Conservation (phyloP, 148 eudicot genomes). For the Spergularia bocconei region DNA sequence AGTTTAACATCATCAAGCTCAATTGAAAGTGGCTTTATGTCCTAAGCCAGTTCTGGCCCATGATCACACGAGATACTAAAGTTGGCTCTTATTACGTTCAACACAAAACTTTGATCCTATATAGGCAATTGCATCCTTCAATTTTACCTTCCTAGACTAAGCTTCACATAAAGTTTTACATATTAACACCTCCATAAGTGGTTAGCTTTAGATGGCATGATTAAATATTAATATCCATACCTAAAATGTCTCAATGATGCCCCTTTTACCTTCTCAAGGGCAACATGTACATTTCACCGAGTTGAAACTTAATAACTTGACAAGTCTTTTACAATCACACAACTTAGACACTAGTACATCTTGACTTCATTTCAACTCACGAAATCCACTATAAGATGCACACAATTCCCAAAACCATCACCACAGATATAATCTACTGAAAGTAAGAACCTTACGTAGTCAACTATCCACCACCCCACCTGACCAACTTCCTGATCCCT, state of each 20-base stretch:
- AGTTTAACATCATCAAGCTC: neutral
- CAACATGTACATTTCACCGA: too few relatives aligned
- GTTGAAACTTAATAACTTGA: too few relatives aligned
- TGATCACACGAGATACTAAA: neutral
- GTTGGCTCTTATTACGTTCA: neutral
- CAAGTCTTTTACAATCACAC: too few relatives aligned
- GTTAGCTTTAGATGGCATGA: too few relatives aligned
- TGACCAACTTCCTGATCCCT: neutral
- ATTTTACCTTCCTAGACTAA: neutral
- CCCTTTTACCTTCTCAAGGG: too few relatives aligned
- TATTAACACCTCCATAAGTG: too few relatives aligned
- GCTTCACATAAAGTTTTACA: neutral
- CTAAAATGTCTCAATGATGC: too few relatives aligned
- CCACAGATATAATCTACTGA: neutral
- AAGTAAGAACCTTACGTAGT: neutral
- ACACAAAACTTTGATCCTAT: neutral
- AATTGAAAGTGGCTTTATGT: neutral
- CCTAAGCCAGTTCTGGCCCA: neutral
- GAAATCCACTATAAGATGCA: too few relatives aligned
- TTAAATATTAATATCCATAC: too few relatives aligned
- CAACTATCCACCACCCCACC: neutral
- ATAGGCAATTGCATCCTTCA: neutral
- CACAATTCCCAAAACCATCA: neutral
- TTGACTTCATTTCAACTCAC: too few relatives aligned
- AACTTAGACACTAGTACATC: too few relatives aligned